phyloP scores from a whole-genome alignment of 441 rosid genomes.

The Heliophila coronopifolia region DNA sequence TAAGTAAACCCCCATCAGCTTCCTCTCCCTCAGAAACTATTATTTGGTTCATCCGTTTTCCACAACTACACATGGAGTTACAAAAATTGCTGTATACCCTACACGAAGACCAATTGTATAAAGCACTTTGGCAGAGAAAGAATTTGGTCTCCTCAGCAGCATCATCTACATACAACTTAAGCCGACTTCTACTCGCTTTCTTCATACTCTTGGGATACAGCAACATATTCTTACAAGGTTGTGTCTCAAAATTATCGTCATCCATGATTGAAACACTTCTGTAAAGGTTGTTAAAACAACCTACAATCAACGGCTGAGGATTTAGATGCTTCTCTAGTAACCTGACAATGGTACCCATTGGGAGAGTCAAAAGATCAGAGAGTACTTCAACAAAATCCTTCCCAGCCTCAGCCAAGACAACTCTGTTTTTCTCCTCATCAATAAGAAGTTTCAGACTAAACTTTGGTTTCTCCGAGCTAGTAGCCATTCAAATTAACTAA shows the following conservation, averaged over 20 bases:
- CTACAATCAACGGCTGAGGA: background rate
- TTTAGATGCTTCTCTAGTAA: background rate
- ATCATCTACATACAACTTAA: constrained; percentile 9
- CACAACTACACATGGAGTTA: background rate
- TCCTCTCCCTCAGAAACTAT: background rate
- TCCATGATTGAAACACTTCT: constrained; percentile 1
- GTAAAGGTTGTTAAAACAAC: constrained; percentile 6
- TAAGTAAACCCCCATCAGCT: background rate
- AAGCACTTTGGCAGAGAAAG: constrained; percentile 15
- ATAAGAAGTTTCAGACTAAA: constrained; percentile 9
- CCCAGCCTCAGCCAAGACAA: constrained; percentile 14
- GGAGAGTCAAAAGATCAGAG: background rate
- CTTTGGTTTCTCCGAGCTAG: too few species aligned
- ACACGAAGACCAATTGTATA: background rate
- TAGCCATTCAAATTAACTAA: too few species aligned
- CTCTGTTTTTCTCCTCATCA: constrained; percentile 13
- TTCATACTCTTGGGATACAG: background rate
- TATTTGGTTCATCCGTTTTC: background rate
- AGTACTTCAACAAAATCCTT: constrained; percentile 9
- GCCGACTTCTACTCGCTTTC: background rate
- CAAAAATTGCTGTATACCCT: background rate
- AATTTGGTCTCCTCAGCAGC: constrained; percentile 16
- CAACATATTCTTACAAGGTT: constrained; percentile 9
- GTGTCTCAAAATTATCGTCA: background rate
- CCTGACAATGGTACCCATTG: background rate